Evolutionary conservation across 2,329 filamentous ascomycete genomes (phyloP), one percentile per base, ranked within the genome.

Genomic region (Penicillium sp.): DNA sequence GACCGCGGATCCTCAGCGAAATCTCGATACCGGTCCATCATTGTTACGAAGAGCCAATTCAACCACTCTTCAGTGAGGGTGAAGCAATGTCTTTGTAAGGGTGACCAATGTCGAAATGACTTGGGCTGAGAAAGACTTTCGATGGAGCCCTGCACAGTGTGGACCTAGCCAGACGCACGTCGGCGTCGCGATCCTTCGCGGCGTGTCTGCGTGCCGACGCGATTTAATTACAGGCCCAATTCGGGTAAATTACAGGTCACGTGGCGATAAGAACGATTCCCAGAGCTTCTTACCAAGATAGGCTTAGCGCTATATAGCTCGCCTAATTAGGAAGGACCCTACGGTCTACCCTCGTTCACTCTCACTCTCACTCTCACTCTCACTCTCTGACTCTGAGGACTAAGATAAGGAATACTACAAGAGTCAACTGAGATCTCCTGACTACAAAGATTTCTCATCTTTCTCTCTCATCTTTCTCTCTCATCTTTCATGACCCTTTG

Each of bases 191-290:
- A 28, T 40, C 33, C 9, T 43, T 55, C 45, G 52, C 52, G 43
- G 55, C 47, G 54, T 57, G 50, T 53, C 35, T 57, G 56, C 46
- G 56, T 58, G 50, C 40, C 51, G 55, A 53, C 53, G 52, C 43
- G 42, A 21, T 53, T 52, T 57, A 58, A 58, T 58, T 58, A 58
- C 38, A 45, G 35, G n/a, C 55, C 56, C 45, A 26, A 55, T 48
- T 42, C 42, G 33, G 45, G 52, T 55, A 55, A 47, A 47, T 55
- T 55, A 55, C 52, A 48, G 23, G 21, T 55, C 52, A 55, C 52
- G 16, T 55, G 45, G 8, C 23, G 33, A 48, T 55, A 48, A 40
- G 28, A 28, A 12, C 14, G n/a, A n/a, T 12, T 11, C 16, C 26
- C 11, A 2, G 3, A n/a, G 26, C 18, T 12, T 14, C 5, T 40